Conservation (phyloP, 2,329 filamentous ascomycete species). For the Torrubiellomyces zombiae region DNA sequence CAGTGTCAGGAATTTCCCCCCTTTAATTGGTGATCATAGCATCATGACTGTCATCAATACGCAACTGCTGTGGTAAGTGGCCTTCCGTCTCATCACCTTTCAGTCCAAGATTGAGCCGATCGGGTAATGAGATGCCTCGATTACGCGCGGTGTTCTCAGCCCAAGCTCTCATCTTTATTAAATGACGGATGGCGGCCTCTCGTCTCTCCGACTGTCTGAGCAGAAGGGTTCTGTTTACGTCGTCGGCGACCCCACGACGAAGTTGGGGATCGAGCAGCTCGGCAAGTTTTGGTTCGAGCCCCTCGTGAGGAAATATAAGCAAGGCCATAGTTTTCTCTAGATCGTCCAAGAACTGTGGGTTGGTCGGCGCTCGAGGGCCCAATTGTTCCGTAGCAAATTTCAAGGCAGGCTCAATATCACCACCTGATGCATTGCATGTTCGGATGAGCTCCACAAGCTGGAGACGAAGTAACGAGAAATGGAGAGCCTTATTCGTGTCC, state of each 20-base stretch:
- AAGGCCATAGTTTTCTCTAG: slow-evolving; percentile 88
- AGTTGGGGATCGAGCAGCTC: slow-evolving; percentile 64
- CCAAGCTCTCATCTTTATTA: slow-evolving; percentile 75
- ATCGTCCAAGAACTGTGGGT: slow-evolving; percentile 66
- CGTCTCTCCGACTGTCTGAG: slow-evolving; percentile 52
- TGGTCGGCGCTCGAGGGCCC: slow-evolving; percentile 70
- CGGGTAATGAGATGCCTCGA: slow-evolving; percentile 14
- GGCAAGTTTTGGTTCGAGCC: slow-evolving; percentile 57
- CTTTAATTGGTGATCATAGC: slow-evolving; percentile 37
- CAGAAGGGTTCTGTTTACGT: slow-evolving; percentile 81
- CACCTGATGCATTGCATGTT: slow-evolving; percentile 46
- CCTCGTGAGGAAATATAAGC: slow-evolving; percentile 72
- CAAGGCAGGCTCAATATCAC: slow-evolving; percentile 64
- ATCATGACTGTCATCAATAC: slow-evolving; percentile 26
- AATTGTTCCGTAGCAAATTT: slow-evolving; percentile 79
- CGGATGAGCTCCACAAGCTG: slow-evolving; percentile 92
- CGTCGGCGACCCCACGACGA: slow-evolving; percentile 66
- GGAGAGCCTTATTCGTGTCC: slow-evolving; percentile 64
- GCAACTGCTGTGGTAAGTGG: slow-evolving; percentile 8
- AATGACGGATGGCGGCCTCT: slow-evolving; percentile 65
- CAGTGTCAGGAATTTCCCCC: too few relatives aligned
- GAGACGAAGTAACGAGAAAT: slow-evolving; percentile 77
- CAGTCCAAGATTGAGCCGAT: slow-evolving; percentile 20
- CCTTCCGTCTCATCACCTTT: slow-evolving; percentile 18
- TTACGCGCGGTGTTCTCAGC: slow-evolving; percentile 48